A percentile compares a stretch with the other conserved stretches of the same genome.
These are phyloP conservation scores for Colletotrichum navitas DNA, from an alignment of 2,329 filamentous ascomycete species.

Conservation along the genomic window DNA sequence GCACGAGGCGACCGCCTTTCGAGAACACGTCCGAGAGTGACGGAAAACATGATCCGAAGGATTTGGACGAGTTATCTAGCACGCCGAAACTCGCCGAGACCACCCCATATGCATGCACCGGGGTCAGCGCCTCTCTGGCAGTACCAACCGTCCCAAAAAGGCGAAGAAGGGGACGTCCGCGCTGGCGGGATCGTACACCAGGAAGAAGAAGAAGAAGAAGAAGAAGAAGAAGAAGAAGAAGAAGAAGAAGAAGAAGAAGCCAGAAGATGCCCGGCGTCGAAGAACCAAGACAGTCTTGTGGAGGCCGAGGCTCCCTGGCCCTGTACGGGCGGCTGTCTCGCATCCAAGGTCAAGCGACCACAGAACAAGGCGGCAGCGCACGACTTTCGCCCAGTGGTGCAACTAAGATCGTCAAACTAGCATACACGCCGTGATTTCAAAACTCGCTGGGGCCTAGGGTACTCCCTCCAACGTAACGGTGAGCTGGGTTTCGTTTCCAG, in stretches of 20 bases:
- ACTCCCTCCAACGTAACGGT: not conserved
- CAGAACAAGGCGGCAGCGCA: not conserved
- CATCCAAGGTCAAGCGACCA: too few species aligned
- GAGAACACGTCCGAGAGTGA: not conserved
- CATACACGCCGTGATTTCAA: conserved; percentile 35
- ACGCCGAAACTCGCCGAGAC: not conserved
- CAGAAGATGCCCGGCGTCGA: not conserved
- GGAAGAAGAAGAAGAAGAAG: too few species aligned
- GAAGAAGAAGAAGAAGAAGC: not conserved
- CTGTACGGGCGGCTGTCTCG: not conserved
- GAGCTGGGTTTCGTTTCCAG: conserved; percentile 33
- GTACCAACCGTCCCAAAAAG: not conserved
- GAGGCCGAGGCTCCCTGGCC: not conserved
- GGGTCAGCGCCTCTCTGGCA: not conserved
- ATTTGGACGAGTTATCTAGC: not conserved
- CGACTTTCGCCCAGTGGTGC: not conserved
- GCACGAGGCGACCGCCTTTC: not conserved
- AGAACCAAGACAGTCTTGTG: not conserved
- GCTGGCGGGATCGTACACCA: too few species aligned
- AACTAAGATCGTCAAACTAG: conserved; percentile 2
- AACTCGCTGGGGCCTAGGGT: conserved; percentile 8
- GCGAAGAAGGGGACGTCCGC: not conserved
- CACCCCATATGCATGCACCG: not conserved
- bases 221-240: too few species aligned
- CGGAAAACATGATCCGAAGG: not conserved